Conservation (phyloP, 2,329 filamentous ascomycete species). For the Venturia nashicola region DNA sequence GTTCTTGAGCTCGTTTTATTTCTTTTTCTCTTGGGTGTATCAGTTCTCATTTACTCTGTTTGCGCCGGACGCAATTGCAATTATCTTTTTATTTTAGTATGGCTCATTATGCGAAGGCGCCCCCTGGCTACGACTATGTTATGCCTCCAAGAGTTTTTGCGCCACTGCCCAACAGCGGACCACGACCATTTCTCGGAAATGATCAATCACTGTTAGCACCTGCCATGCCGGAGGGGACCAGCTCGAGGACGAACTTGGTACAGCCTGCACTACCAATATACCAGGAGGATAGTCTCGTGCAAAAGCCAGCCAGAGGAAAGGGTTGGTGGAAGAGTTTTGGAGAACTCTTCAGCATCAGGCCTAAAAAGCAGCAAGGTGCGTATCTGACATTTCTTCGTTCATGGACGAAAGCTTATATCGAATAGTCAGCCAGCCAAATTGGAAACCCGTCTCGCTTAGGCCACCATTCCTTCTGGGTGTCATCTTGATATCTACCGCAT, state of each 20-base stretch:
- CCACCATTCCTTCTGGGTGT: slow-evolving; percentile 27
- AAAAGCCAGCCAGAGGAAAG: too few relatives aligned
- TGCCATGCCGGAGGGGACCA: not conserved
- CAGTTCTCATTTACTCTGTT: not conserved
- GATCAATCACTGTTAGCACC: not conserved
- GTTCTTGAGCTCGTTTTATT: not conserved
- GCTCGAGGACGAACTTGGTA: not conserved
- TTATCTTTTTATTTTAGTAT: not conserved
- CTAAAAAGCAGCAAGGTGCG: too few relatives aligned
- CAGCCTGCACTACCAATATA: too few relatives aligned
- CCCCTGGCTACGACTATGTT: not conserved
- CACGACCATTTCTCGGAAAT: not conserved
- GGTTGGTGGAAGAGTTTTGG: too few relatives aligned
- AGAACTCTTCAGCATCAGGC: too few relatives aligned
- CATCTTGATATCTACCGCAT: too few relatives aligned
- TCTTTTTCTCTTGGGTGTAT: not conserved
- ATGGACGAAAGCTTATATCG: too few relatives aligned
- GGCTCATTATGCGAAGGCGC: not conserved
- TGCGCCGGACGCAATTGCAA: not conserved
- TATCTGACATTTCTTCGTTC: too few relatives aligned
- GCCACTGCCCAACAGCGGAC: not conserved
- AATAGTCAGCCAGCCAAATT: too few relatives aligned
- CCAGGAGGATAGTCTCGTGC: too few relatives aligned
- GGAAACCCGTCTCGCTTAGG: slow-evolving; percentile 28
- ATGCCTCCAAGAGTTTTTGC: not conserved